Evolutionary conservation across 495 filamentous ascomycete species (phyloP), one percentile per base, ranked within the genome.

Genomic region (Neurospora intermedia): DNA sequence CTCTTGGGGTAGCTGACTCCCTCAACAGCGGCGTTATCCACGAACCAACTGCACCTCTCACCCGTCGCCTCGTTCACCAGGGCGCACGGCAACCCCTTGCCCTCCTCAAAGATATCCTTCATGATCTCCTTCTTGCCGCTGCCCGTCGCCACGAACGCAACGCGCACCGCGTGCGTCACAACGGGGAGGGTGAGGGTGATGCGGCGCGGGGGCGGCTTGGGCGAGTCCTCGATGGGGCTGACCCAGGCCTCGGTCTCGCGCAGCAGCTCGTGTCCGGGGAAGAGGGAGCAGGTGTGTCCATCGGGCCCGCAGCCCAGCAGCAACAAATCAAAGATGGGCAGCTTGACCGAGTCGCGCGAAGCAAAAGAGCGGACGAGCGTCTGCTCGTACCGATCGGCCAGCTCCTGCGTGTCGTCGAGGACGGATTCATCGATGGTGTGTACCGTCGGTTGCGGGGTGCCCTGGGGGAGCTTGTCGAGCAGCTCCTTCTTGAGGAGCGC

Each of bases 271-370:
- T 97, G 95, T 38, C 91, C 91, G 7, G 96, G 96, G 85, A 99
- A 99, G 40, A 98, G 86, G 76, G 91, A 94, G 91, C 96, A 98
- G 35, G 96, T 98, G 82, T 99, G 96, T 45, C 96, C 96, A 80
- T 99, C 96, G 18, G 95, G 96, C 4, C 96, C 96, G 76, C 92
- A 95, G 73, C 96, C 96, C 62, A 99, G 89, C 20, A 99, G 87
- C 27, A 99, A 85, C 38, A 99, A 86, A 78, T 99, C 96, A 79
- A 99, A 99, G 75, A 97, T 91, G 72, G 96, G 96, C 40, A 97
- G 84, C 84, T 93, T 92, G 81, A 97, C 92, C 77, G 91, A 91
- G 81, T 97, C 92, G 82, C 94, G 90, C 76, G 90, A 88, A 40
- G 94, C 92, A 77, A 97, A 96, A 66, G 88, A 90, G 70, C 82